Percentiles rank a stretch among this genome's conserved stretches.
Evolutionary conservation across 2,329 filamentous ascomycete genomes (phyloP).

Genomic region (Dendryphion nanum): DNA sequence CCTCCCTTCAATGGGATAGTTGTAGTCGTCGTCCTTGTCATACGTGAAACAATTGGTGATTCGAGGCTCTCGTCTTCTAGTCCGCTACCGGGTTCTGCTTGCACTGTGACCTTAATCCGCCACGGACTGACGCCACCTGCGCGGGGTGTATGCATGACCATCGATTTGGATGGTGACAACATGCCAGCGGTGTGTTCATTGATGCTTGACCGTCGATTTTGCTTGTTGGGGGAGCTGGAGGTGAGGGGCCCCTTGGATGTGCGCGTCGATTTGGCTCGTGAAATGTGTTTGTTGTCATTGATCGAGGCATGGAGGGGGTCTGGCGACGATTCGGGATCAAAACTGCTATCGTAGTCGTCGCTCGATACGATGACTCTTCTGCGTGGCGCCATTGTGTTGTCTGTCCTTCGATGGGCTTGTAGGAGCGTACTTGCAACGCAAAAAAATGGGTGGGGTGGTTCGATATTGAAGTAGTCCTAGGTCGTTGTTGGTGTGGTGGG

Average conservation of each 20-base stretch:
- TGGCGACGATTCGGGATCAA: slow-evolving; percentile 34
- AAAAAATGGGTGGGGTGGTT: too few species aligned
- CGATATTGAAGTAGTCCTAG: too few species aligned
- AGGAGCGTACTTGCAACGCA: too few species aligned
- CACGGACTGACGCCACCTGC: slow-evolving; percentile 44
- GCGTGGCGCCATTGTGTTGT: slow-evolving; percentile 26
- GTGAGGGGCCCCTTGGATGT: slow-evolving; percentile 22
- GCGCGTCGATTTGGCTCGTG: slow-evolving; percentile 19
- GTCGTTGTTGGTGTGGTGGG: too few species aligned
- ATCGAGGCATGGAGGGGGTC: slow-evolving; percentile 35
- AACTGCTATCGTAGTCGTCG: slow-evolving; percentile 19
- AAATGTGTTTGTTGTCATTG: slow-evolving; percentile 19
- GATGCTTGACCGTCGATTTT: slow-evolving; percentile 15
- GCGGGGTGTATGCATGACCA: slow-evolving; percentile 44
- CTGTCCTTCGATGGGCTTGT: too few species aligned
- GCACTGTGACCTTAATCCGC: slow-evolving; percentile 51
- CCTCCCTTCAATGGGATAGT: slow-evolving; percentile 43
- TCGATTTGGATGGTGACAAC: slow-evolving; percentile 44
- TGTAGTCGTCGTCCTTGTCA: slow-evolving; percentile 35
- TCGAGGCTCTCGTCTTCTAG: slow-evolving; percentile 28
- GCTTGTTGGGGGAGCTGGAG: slow-evolving; percentile 31
- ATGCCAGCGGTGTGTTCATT: slow-evolving; percentile 19
- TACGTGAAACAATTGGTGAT: slow-evolving; percentile 28
- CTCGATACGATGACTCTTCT: slow-evolving; percentile 13
- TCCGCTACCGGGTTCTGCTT: slow-evolving; percentile 43